phyloP scores from a whole-genome alignment of 805 yeast genomes.

The Metschnikowia lachancei region DNA sequence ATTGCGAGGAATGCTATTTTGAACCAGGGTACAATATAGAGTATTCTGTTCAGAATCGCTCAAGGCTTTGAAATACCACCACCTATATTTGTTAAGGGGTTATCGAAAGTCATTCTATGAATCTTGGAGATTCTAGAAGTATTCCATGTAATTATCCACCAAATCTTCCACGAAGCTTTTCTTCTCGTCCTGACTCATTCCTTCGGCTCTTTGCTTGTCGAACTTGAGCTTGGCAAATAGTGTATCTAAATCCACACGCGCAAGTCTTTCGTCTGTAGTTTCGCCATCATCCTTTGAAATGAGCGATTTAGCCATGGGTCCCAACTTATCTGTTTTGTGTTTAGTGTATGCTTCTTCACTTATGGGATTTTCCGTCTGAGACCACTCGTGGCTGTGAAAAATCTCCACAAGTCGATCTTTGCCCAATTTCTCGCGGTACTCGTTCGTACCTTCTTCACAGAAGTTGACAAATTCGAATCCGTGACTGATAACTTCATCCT shows the following conservation, averaged over 20 bases:
- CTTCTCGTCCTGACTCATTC: constrained; percentile 27
- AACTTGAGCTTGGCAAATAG: constrained; percentile 32
- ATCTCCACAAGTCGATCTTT: constrained; percentile 43
- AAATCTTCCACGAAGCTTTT: constrained; percentile 33
- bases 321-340: constrained; percentile 22
- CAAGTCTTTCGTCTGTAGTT: constrained; percentile 2
- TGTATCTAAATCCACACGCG: constrained; percentile 27
- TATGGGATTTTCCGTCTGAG: constrained; percentile 18
- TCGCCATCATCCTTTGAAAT: constrained; percentile 9
- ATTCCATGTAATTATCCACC: constrained; percentile 41
- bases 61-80: constrained; percentile 9
- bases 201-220: constrained; percentile 34
- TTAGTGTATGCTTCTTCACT: constrained; percentile 19
- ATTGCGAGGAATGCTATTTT: constrained; percentile 76
- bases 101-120: too few relatives aligned
- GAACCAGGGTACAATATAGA: constrained; percentile 52
- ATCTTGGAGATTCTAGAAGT: constrained; percentile 12
- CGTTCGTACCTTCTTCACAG: constrained; percentile 34
- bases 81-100: too few relatives aligned
- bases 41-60: constrained; percentile 16
- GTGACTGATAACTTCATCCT: constrained; percentile 35
- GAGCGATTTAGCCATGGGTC: constrained; percentile 29
- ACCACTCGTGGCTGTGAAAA: constrained; percentile 51
- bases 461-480: constrained; percentile 47
- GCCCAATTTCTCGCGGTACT: constrained; percentile 45